Conservation (phyloP, 306 rosid genomes). For the Lagenaria siceraria region DNA sequence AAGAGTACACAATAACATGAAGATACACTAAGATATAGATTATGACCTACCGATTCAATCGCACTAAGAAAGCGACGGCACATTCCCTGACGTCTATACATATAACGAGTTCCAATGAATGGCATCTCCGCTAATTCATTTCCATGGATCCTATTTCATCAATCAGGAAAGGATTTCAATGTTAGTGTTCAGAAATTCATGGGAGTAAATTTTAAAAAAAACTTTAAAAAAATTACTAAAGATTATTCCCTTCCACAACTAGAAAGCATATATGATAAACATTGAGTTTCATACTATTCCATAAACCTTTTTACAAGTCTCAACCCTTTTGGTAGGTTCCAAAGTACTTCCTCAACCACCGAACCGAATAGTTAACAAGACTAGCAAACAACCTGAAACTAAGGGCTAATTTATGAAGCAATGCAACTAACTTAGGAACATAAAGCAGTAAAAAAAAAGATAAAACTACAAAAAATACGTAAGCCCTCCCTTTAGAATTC, state of each 20-base stretch:
- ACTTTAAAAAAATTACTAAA: background rate
- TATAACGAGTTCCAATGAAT: constrained; percentile 80
- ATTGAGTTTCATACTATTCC: background rate
- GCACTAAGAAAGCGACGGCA: constrained; percentile 75
- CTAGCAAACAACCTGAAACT: background rate
- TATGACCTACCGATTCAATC: constrained; percentile 55
- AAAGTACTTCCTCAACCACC: background rate
- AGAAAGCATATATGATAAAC: background rate
- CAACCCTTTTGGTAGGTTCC: background rate
- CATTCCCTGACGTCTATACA: constrained; percentile 94
- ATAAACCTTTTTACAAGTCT: background rate
- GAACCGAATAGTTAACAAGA: background rate
- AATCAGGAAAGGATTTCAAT: constrained; percentile 16
- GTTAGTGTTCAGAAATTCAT: background rate
- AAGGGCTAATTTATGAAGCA: background rate
- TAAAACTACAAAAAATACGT: background rate
- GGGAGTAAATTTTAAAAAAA: background rate
- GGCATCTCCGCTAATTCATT: constrained; percentile 91
- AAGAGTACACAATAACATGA: background rate
- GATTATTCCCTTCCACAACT: background rate
- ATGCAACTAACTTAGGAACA: background rate
- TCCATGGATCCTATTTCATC: constrained; percentile 69
- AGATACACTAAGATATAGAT: background rate
- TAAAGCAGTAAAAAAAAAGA: background rate
- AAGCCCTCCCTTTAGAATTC: background rate